Conservation (phyloP, 2,329 filamentous ascomycete species). For the Mariannaea sp. region DNA sequence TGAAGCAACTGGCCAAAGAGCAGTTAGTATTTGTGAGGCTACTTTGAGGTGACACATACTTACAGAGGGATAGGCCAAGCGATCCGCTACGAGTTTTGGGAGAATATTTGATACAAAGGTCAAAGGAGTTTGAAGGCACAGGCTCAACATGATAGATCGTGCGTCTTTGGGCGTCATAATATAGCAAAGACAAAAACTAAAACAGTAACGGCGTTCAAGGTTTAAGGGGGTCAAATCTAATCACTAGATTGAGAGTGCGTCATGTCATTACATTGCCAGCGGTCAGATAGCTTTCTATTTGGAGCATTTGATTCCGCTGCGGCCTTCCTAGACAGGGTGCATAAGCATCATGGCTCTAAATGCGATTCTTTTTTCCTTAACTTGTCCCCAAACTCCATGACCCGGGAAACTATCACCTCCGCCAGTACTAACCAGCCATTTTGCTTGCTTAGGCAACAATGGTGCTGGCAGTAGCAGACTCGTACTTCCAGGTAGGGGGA, state of each 20-base stretch:
- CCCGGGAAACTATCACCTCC: slow-evolving; percentile 45
- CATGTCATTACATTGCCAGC: slow-evolving; percentile 38
- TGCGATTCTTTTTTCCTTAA: slow-evolving; percentile 50
- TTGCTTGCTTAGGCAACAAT: slow-evolving; percentile 76
- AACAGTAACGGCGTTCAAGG: slow-evolving; percentile 35
- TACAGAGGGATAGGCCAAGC: slow-evolving; percentile 54
- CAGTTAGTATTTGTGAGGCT: slow-evolving; percentile 59
- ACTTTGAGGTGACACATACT: slow-evolving; percentile 2
- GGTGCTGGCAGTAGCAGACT: slow-evolving; percentile 94
- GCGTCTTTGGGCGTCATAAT: neutral
- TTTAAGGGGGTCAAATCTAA: slow-evolving; percentile 22
- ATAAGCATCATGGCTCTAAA: slow-evolving; percentile 52
- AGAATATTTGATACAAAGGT: slow-evolving; percentile 71
- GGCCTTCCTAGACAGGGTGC: slow-evolving; percentile 43
- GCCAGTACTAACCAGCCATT: slow-evolving; percentile 29
- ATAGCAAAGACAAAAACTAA: slow-evolving; percentile 18
- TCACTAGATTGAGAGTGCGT: slow-evolving; percentile 35
- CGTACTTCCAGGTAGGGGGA: slow-evolving; percentile 97
- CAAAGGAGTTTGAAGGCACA: slow-evolving; percentile 63
- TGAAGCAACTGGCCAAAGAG: slow-evolving; percentile 73
- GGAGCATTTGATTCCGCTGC: slow-evolving; percentile 39
- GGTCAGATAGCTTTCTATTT: slow-evolving; percentile 45
- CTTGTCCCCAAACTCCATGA: slow-evolving; percentile 52
- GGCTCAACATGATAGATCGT: slow-evolving; percentile 19
- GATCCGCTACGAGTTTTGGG: slow-evolving; percentile 72